Conservation (phyloP, 2,329 filamentous ascomycete genomes). For the Fusarium sp. region DNA sequence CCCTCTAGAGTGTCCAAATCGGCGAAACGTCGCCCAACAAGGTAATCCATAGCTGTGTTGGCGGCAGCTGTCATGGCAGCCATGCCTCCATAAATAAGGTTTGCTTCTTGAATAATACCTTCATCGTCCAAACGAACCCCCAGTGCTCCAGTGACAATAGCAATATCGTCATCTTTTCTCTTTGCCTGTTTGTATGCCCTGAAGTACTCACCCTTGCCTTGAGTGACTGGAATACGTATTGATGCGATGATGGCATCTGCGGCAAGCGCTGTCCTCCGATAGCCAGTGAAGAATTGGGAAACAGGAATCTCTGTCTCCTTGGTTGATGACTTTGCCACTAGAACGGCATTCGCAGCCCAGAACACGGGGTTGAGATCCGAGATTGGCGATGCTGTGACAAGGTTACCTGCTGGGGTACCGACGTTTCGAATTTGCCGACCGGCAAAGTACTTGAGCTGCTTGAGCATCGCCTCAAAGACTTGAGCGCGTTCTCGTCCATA, state of each 20-base stretch:
- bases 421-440: conserved; percentile 97
- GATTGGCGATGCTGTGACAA: conserved; percentile 95
- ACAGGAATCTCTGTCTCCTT: conserved; percentile 89
- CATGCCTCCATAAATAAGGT: conserved; percentile 95
- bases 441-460: conserved; percentile 95
- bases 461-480: conserved; percentile 90
- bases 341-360: conserved; percentile 84
- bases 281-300: conserved; percentile 92
- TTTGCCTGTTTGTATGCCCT: conserved; percentile 96
- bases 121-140: conserved; percentile 78
- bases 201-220: conserved; percentile 83
- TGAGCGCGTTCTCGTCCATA: conserved; percentile 81
- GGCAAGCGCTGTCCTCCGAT: conserved; percentile 85
- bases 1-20: conserved; percentile 88
- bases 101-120: conserved; percentile 78
- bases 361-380: conserved; percentile 96
- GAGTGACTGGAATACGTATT: conserved; percentile 85
- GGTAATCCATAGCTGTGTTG: conserved; percentile 79
- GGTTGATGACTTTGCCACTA: conserved; percentile 82
- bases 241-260: conserved; percentile 86
- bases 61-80: conserved; percentile 91
- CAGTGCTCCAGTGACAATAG: conserved; percentile 92
- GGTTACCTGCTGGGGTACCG: conserved; percentile 94
- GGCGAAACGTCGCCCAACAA: conserved; percentile 83
- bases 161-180: conserved; percentile 97